Evolutionary conservation across 768 basidiomycete species (phyloP), one percentile per base, ranked within the genome.

Genomic region (Kwoniella heveanensis): DNA sequence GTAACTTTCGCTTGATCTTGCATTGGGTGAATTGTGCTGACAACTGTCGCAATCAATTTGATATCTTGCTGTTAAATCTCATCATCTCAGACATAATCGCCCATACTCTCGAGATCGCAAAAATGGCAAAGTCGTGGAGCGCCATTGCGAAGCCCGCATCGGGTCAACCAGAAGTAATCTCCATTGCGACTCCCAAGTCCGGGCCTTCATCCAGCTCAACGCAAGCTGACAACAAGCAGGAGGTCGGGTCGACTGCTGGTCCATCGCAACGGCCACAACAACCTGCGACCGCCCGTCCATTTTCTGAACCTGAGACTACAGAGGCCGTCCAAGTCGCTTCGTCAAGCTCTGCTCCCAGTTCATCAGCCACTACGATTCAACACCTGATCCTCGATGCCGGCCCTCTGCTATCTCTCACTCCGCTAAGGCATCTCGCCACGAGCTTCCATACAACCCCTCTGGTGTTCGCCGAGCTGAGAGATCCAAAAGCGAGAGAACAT

Each of bases 351-450:
- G 15, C 10, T 4, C 15, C 39, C 10, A 44, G 39, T 17, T 25
- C 57, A 10, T 70, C 66, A 15, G 37, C 27, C 30, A 19, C 57
- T 12, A 67, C 66, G 9, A 78, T 81, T 55, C 68, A 86, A 77
- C 86, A 86, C 65, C 85, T 98, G 15, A 88, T 98, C 7, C 87
- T 98, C 53, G 95, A 98, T 85, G 89, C 95, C 0, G 93, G 92
- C 1, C 94, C 95, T 2, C 83, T 97, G 0, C 87, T 98, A 2
- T 91, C 92, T 2, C 83, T 95, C 1, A 72, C 78, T 1, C 92
- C 94, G 0, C 85, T 98, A 9, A 85, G 91, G n/a, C 92, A 92
- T 12, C 82, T 98, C 26, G 91, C 96, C 21, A 84, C 88, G 68
- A 86, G 86, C 32, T 98, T 90, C 78, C 81, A 90, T 64, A 95